Conservation (phyloP, 2,329 filamentous ascomycete genomes). For the Neonectria hederae region DNA sequence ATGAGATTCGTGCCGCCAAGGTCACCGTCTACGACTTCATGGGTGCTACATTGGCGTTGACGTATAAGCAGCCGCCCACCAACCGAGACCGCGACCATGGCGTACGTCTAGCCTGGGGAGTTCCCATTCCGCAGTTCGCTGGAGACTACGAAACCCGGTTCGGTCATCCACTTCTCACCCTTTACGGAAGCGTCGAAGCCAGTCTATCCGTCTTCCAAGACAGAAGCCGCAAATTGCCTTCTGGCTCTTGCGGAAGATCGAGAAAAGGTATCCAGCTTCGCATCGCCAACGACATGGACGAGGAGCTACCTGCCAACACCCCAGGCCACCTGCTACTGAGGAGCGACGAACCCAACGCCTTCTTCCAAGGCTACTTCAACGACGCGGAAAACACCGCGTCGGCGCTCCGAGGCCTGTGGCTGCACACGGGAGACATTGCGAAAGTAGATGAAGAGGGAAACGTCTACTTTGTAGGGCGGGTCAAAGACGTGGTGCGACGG, state of each 20-base stretch:
- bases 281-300: slow-evolving; percentile 13
- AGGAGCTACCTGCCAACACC: slow-evolving; percentile 8
- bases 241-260: slow-evolving; percentile 4
- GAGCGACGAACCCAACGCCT: slow-evolving; percentile 11
- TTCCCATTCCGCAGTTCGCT: slow-evolving; percentile 7
- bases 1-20: slow-evolving; percentile 15
- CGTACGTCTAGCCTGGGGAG: slow-evolving; percentile 12
- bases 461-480: slow-evolving; percentile 5
- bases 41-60: slow-evolving; percentile 17
- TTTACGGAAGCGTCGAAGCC: slow-evolving; percentile 10
- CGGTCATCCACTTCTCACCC: slow-evolving; percentile 4
- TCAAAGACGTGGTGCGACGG: slow-evolving; percentile 16
- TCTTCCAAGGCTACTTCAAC: slow-evolving; percentile 13
- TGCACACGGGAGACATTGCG: slow-evolving; percentile 13
- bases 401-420: slow-evolving; percentile 1
- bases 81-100: slow-evolving; percentile 4
- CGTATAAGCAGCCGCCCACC: slow-evolving; percentile 16
- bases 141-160: slow-evolving; percentile 1
- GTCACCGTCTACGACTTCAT: slow-evolving; percentile 21
- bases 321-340: slow-evolving; percentile 6
- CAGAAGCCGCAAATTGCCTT: not conserved
- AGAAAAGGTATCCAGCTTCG: slow-evolving; percentile 12
- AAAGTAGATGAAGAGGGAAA: slow-evolving; percentile 9
- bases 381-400: not conserved
- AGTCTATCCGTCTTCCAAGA: slow-evolving; percentile 6